A percentile compares a stretch with the other conserved stretches of the same genome.
Evolutionary conservation across 2,329 filamentous ascomycete genomes (phyloP).

Genomic region (Akanthomyces uredinophilus): DNA sequence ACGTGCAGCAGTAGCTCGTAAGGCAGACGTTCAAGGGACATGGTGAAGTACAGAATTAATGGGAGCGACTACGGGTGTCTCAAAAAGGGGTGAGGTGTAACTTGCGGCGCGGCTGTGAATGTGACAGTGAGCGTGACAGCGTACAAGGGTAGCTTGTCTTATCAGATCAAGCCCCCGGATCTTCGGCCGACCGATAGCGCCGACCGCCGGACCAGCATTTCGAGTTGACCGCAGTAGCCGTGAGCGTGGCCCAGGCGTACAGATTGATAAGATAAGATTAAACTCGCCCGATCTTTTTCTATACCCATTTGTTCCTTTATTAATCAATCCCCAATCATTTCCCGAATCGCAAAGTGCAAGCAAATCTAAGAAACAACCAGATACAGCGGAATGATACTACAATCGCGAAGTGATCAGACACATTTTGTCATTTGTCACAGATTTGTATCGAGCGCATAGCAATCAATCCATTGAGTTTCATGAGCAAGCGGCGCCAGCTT

Average conservation of each 20-base stretch:
- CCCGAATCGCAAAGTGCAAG: too few species aligned
- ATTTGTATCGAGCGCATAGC: too few species aligned
- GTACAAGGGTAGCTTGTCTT: neutral
- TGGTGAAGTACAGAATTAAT: neutral
- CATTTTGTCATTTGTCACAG: too few species aligned
- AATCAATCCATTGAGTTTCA: too few species aligned
- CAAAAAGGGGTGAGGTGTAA: neutral
- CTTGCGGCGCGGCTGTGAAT: neutral
- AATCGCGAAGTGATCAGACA: too few species aligned
- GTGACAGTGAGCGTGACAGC: neutral
- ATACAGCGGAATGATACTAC: too few species aligned
- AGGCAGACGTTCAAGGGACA: slow-evolving; percentile 4
- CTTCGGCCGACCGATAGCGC: slow-evolving; percentile 4
- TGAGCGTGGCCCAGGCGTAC: too few species aligned
- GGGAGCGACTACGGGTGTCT: neutral
- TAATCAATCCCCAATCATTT: too few species aligned
- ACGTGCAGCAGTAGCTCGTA: slow-evolving; percentile 9
- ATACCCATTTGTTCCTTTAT: too few species aligned
- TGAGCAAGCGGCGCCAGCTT: too few species aligned
- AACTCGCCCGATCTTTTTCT: too few species aligned
- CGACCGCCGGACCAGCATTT: neutral
- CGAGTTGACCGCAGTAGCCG: slow-evolving; percentile 11
- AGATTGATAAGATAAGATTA: neutral
- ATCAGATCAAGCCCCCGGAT: neutral
- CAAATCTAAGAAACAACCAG: too few species aligned